Conservation (phyloP, 164 flowering plant genomes). For the Umbellularia californica region DNA sequence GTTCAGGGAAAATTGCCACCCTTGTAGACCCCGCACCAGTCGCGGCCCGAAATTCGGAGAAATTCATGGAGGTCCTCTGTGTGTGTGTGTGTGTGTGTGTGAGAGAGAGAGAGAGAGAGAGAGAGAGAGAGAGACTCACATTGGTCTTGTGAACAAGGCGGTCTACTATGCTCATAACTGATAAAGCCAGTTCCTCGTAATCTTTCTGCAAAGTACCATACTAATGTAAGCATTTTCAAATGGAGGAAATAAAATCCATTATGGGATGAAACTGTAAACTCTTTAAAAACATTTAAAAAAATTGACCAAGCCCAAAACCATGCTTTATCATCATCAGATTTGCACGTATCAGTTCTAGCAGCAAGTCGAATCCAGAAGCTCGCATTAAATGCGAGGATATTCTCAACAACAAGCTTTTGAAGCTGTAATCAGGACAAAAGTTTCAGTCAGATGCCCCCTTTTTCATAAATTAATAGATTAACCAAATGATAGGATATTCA, state of each 20-base stretch:
- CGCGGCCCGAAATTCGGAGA: no score
- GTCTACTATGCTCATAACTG: slow-evolving; percentile 84
- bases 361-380: slow-evolving; percentile 92
- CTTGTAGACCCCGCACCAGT: no score
- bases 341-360: slow-evolving; percentile 84
- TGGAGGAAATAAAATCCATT: slow-evolving; percentile 1
- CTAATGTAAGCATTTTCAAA: slow-evolving; percentile 5
- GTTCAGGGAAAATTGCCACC: no score
- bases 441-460: background rate
- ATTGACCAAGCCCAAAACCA: slow-evolving; percentile 46
- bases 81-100: no score
- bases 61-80: no score
- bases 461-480: background rate
- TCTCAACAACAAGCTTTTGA: slow-evolving; percentile 80
- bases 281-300: slow-evolving; percentile 14
- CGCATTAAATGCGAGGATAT: slow-evolving; percentile 85
- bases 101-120: slow-evolving; percentile 1
- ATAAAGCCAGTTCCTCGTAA: slow-evolving; percentile 79
- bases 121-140: slow-evolving; percentile 29
- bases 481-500: background rate
- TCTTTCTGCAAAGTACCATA: slow-evolving; percentile 60
- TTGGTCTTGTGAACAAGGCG: slow-evolving; percentile 72
- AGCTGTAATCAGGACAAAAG: slow-evolving; percentile 47
- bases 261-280: slow-evolving; percentile 7
- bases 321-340: slow-evolving; percentile 97